Evolutionary conservation across 108 stramenopile genomes (phyloP).

Genomic region (Parietichytrium sp.): DNA sequence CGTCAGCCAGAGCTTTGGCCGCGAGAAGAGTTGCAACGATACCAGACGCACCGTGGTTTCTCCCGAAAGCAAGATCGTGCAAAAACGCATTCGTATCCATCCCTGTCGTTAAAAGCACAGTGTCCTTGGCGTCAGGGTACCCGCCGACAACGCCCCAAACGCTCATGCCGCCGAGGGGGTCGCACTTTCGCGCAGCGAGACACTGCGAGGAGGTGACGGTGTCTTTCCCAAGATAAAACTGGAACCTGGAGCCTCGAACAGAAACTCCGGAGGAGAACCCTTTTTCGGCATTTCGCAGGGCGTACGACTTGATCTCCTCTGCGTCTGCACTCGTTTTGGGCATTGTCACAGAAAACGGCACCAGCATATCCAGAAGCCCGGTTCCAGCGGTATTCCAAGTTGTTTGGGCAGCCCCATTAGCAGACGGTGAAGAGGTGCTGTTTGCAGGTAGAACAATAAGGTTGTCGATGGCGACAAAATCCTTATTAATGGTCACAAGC

Average conservation of each 20-base stretch:
- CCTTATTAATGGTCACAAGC: too few relatives aligned
- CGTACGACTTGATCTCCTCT: background rate
- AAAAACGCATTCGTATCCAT: background rate
- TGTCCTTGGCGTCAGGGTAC: background rate
- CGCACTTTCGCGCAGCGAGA: background rate
- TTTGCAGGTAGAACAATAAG: too few relatives aligned
- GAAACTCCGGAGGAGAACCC: background rate
- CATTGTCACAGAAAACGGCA: background rate
- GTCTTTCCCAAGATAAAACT: slow-evolving; percentile 28
- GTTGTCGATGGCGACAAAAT: too few relatives aligned
- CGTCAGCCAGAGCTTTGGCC: background rate
- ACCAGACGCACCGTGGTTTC: background rate
- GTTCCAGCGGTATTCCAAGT: background rate
- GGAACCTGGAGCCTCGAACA: background rate
- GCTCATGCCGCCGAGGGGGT: slow-evolving; percentile 17
- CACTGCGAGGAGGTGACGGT: background rate
- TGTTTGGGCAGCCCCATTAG: slow-evolving; percentile 7
- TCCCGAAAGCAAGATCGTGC: background rate
- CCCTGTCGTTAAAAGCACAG: background rate
- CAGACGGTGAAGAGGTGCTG: too few relatives aligned
- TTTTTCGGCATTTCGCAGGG: background rate
- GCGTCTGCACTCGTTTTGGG: background rate
- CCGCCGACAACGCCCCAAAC: background rate
- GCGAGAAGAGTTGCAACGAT: background rate
- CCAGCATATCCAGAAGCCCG: background rate